Evolutionary conservation across 2,329 filamentous ascomycete species (phyloP).

Genomic region (Zymoseptoria brevis): DNA sequence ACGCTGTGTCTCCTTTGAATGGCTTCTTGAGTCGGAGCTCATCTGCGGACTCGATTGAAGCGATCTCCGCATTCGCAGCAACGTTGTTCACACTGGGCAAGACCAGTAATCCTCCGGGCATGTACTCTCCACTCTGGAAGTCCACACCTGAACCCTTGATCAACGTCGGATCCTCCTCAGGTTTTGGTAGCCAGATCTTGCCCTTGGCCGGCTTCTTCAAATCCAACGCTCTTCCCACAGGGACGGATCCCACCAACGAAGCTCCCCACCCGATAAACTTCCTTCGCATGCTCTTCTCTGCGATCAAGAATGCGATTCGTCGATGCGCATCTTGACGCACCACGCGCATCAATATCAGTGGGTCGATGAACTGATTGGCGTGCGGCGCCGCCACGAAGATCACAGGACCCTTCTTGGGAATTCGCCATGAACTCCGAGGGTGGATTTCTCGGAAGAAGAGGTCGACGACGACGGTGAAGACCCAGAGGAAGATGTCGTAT

Average conservation of each 20-base stretch:
- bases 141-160: constrained; percentile 73
- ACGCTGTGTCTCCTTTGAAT: constrained; percentile 67
- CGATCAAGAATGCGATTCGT: constrained; percentile 85
- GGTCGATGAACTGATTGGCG: constrained; percentile 97
- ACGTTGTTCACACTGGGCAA: constrained; percentile 76
- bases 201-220: constrained; percentile 71
- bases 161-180: constrained; percentile 72
- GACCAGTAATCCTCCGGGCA: constrained; percentile 76
- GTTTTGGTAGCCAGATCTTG: constrained; percentile 80
- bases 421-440: constrained; percentile 88
- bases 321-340: constrained; percentile 79
- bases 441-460: constrained; percentile 98
- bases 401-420: constrained; percentile 78
- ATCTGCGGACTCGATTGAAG: constrained; percentile 68
- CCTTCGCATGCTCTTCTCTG: constrained; percentile 88
- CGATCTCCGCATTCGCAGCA: constrained; percentile 74
- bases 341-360: constrained; percentile 83
- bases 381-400: constrained; percentile 96
- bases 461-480: constrained; percentile 76
- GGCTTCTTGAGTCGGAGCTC: constrained; percentile 81
- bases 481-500: constrained; percentile 71
- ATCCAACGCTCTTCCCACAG: constrained; percentile 89
- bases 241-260: constrained; percentile 75
- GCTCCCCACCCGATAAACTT: constrained; percentile 83
- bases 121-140: constrained; percentile 63